phyloP scores from a whole-genome alignment of 1,284 basidiomycete species.

The Mycosarcoma mackinlayi region DNA sequence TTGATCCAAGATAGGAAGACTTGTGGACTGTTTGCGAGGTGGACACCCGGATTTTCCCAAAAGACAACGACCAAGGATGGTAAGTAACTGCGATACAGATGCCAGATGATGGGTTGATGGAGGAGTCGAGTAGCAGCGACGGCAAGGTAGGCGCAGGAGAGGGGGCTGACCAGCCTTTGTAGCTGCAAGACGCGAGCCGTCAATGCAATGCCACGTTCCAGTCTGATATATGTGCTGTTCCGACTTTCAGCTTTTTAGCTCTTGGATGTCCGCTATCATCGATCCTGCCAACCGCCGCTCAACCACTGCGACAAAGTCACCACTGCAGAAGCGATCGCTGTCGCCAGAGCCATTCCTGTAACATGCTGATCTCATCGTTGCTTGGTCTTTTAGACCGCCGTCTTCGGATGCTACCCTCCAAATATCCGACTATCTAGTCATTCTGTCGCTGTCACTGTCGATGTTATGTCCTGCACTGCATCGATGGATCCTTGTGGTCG shows the following conservation, averaged over 20 bases:
- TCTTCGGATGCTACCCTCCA: no score
- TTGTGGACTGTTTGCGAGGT: constrained; percentile 71
- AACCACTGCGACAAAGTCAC: no score
- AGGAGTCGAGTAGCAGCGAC: constrained; percentile 8
- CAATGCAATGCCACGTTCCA: not conserved
- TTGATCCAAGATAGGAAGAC: constrained; percentile 78
- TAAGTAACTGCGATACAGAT: constrained; percentile 10
- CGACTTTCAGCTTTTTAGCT: no score
- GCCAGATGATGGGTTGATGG: not conserved
- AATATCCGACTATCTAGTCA: no score
- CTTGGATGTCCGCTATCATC: no score
- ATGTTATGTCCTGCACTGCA: not conserved
- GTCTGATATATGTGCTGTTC: no score
- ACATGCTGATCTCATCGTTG: no score
- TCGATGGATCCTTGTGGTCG: not conserved
- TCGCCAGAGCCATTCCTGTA: no score
- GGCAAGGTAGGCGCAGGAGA: not conserved
- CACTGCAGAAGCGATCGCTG: no score
- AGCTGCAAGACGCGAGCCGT: no score
- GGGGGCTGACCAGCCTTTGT: not conserved
- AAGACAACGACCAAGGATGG: constrained; percentile 30
- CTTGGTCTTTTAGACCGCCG: no score
- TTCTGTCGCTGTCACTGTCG: constrained; percentile 65
- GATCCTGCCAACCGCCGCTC: no score
- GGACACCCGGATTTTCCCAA: constrained; percentile 46